phyloP scores from a whole-genome alignment of 2,329 filamentous ascomycete genomes.

The Colletotrichum tropicicola region DNA sequence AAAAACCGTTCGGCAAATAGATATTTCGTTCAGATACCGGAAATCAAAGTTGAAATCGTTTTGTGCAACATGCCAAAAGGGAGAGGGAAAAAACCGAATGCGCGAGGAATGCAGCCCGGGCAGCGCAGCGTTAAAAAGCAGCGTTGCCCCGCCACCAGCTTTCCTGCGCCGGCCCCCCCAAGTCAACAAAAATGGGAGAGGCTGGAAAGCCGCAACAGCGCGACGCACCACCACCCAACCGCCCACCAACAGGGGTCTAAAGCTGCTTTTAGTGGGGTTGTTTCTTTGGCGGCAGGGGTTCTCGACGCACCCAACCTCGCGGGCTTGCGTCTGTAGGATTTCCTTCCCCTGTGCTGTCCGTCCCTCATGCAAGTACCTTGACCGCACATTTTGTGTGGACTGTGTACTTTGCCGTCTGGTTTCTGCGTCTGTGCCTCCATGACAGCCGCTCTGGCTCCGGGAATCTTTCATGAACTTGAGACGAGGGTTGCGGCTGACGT shows the following conservation, averaged over 20 bases:
- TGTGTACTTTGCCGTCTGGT: not conserved
- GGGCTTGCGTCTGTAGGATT: conserved; percentile 9
- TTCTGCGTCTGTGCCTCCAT: not conserved
- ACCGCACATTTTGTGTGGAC: not conserved
- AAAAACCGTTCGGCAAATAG: not conserved
- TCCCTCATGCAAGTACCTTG: not conserved
- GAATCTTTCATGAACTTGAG: not conserved
- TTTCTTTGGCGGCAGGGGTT: not conserved
- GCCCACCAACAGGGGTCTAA: conserved; percentile 22
- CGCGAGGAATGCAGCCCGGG: conserved; percentile 19
- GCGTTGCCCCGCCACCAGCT: conserved; percentile 59
- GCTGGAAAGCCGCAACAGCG: conserved; percentile 36
- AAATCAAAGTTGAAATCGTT: not conserved
- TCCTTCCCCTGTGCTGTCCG: not conserved
- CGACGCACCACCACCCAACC: conserved; percentile 24
- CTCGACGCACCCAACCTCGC: conserved; percentile 24
- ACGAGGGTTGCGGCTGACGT: not conserved
- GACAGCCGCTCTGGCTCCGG: not conserved
- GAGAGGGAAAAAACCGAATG: not conserved
- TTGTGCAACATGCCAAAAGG: not conserved
- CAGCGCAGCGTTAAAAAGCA: conserved; percentile 43
- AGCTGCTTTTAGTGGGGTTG: conserved; percentile 18
- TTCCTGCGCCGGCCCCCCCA: no score
- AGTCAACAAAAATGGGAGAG: conserved; percentile 46
- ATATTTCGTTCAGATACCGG: not conserved